Percentiles rank a stretch among this genome's conserved stretches.
Evolutionary conservation across 768 basidiomycete genomes (phyloP).

Genomic region (Naganishia antarctica): DNA sequence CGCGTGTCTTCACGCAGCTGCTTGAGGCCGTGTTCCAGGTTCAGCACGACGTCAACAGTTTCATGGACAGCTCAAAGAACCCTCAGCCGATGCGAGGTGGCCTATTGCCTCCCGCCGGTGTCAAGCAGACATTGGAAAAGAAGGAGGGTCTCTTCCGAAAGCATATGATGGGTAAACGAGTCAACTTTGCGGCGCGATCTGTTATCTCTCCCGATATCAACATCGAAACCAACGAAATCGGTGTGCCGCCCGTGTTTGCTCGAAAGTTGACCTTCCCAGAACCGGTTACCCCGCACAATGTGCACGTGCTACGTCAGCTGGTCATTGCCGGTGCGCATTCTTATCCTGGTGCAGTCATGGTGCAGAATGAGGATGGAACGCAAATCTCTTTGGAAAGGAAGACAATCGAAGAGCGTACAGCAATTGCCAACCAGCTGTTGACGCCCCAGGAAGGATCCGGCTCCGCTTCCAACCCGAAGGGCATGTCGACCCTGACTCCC

Average conservation of each 20-base stretch:
- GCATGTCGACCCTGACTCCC: constrained; percentile 69
- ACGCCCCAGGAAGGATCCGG: constrained; percentile 73
- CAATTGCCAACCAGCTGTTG: constrained; percentile 88
- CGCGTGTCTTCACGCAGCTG: constrained; percentile 61
- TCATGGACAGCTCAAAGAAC: constrained; percentile 95
- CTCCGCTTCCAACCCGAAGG: constrained; percentile 42
- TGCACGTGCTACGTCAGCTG: constrained; percentile 76
- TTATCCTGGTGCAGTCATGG: constrained; percentile 88
- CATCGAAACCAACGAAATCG: constrained; percentile 98
- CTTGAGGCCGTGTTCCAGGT: constrained; percentile 80
- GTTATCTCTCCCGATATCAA: constrained; percentile 99
- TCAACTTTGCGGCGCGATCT: constrained; percentile 98
- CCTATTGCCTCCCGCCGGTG: constrained; percentile 81
- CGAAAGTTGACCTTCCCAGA: constrained; percentile 95
- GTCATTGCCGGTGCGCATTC: constrained; percentile 84
- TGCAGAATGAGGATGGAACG: constrained; percentile 91
- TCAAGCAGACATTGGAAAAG: constrained; percentile 96
- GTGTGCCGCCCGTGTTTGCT: constrained; percentile 94
- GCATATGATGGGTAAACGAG: constrained; percentile 99
- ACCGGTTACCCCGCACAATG: constrained; percentile 86
- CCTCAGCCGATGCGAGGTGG: constrained; percentile 77
- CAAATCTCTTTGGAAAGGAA: constrained; percentile 79
- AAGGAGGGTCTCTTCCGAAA: constrained; percentile 97
- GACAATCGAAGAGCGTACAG: constrained; percentile 80
- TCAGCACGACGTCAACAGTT: constrained; percentile 91